Base-by-base conservation (phyloP, 352 stramenopile genomes). In the Pythium periplocum region DNA sequence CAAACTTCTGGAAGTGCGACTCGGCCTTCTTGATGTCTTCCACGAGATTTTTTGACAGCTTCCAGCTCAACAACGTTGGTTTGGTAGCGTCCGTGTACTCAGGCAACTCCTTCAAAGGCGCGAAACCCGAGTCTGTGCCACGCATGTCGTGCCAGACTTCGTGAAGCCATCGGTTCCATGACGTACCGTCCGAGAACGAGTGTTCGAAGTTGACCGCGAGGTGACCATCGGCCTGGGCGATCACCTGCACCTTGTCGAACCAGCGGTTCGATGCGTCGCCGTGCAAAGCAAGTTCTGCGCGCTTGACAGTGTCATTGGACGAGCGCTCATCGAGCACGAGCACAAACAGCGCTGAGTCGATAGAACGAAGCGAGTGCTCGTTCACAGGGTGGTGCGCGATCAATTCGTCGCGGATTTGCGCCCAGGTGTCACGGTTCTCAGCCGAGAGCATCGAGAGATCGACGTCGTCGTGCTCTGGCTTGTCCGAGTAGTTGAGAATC, bases 121-220 rank as follows among this genome's bases (percentile, higher is more conserved):
- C 52, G 34, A 90, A 95, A 7, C 83, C 80, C 11, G 83, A 93
- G 52, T 83, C 64, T n/a, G 68, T 88, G 26, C 68, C 66, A 38
- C 81, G 80, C 78, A 95, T 95, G 63, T 96, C 85, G 61, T 93
- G 76, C 85, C 86, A 96, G 31, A 89, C 87, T 67, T 98, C 91
- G 48, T 93, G 82, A 41, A 98, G 61, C 86, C 90, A 96, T 43
- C 91, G 78, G 64, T 96, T 97, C 91, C 91, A 98, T 2, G 83
- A 68, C 43, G 93, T 96, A 30, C 91, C 91, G 53, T 98, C 91
- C 17, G 86, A 96, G 61, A 96, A 96, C 43, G 89, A 96, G 69
- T 98, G 91, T 62, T 98, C 91, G 60, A 97, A 98, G 69, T 97
- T 97, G n/a, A 97, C 69, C 9, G 81, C 92, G 45, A 97, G 47